phyloP scores from a whole-genome alignment of 2,329 filamentous ascomycete genomes.

The Fusarium sp. region DNA sequence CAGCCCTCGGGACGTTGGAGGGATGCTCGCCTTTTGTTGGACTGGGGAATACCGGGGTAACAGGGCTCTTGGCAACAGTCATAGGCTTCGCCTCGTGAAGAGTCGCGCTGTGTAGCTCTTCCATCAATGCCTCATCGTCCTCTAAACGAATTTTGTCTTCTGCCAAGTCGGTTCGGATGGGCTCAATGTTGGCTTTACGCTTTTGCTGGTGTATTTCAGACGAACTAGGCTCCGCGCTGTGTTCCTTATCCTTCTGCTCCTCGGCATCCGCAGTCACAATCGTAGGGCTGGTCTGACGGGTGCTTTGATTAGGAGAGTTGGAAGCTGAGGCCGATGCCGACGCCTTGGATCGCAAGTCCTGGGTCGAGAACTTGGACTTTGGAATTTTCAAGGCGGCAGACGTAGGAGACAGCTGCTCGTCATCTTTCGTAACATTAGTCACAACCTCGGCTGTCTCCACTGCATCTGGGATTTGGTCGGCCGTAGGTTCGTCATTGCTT shows the following conservation, averaged over 20 bases:
- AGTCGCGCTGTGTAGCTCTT: constrained; percentile 83
- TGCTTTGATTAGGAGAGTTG: constrained; percentile 11
- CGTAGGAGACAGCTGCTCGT: constrained; percentile 24
- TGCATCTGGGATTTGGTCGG: constrained; percentile 29
- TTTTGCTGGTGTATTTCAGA: constrained; percentile 34
- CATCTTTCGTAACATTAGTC: constrained; percentile 17
- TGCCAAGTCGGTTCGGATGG: constrained; percentile 61
- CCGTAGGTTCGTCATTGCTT: constrained; percentile 24
- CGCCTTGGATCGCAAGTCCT: constrained; percentile 40
- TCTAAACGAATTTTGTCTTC: constrained; percentile 57
- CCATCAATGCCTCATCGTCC: constrained; percentile 84
- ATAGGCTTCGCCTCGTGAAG: constrained; percentile 85
- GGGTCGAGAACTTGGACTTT: constrained; percentile 44
- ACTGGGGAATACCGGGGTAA: constrained; percentile 67
- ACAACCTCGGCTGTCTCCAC: constrained; percentile 24
- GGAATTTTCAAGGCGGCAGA: constrained; percentile 36
- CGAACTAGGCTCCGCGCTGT: constrained; percentile 13
- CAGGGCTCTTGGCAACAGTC: constrained; percentile 83
- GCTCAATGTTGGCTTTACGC: constrained; percentile 56
- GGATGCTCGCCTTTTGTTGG: constrained; percentile 41
- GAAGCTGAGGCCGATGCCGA: constrained; percentile 22
- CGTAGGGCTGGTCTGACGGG: constrained; percentile 16
- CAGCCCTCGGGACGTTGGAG: constrained; percentile 55
- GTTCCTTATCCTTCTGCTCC: constrained; percentile 8
- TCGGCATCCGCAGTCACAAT: constrained; percentile 22